These are phyloP conservation scores for Colletotrichum agaves DNA, from an alignment of 2,329 filamentous ascomycete genomes.

Conservation along the genomic window DNA sequence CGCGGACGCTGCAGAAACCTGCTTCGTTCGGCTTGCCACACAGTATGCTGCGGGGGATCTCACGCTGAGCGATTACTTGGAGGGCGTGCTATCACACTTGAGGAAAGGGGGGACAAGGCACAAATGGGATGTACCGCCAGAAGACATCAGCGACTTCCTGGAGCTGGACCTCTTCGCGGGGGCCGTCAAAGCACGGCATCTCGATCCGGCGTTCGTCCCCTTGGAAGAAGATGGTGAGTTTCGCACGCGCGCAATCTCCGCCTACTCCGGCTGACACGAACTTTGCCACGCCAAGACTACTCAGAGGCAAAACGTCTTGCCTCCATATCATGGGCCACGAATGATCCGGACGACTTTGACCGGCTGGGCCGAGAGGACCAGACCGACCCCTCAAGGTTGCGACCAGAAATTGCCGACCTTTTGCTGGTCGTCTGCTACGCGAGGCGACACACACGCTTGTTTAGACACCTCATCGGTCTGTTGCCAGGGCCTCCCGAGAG, in stretches of 20 bases:
- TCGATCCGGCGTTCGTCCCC: constrained; percentile 3
- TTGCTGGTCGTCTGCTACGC: constrained; percentile 16
- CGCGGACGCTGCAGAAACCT: constrained; percentile 7
- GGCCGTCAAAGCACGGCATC: constrained; percentile 4
- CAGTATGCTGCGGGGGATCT: background rate
- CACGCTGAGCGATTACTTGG: constrained; percentile 3
- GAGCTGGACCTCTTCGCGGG: constrained; percentile 16
- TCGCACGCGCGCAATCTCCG: background rate
- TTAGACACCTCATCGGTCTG: constrained; percentile 2
- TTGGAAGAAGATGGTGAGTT: background rate
- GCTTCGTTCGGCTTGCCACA: constrained; percentile 11
- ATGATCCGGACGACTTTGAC: constrained; percentile 10
- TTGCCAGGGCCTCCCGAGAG: background rate
- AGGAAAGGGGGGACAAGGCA: constrained; percentile 2
- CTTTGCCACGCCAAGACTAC: background rate
- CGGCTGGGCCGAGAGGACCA: background rate
- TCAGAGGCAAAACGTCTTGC: background rate
- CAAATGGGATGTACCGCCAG: constrained; percentile 16
- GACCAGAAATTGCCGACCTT: constrained; percentile 8
- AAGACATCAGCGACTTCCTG: constrained; percentile 8
- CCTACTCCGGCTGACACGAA: background rate
- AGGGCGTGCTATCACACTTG: constrained; percentile 17
- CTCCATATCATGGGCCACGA: constrained; percentile 5
- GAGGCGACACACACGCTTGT: constrained; percentile 7
- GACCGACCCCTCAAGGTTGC: background rate